Conservation (phyloP, 768 basidiomycete species). For the Russula earlei region DNA sequence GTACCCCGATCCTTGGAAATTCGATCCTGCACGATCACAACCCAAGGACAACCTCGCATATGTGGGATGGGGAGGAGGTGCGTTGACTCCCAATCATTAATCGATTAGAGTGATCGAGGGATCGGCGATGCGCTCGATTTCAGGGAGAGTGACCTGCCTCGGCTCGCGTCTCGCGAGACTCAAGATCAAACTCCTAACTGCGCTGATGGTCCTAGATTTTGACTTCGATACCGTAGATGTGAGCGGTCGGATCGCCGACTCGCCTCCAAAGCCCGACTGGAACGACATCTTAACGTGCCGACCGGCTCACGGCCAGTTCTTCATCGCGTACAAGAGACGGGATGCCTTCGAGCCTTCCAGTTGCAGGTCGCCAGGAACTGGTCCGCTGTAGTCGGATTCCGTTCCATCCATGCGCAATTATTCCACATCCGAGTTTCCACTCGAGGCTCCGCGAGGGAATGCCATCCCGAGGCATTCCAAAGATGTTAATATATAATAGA, state of each 20-base stretch:
- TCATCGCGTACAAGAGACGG: slow-evolving; percentile 34
- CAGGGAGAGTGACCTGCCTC: slow-evolving; percentile 62
- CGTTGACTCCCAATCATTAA: too few relatives aligned
- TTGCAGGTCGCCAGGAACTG: not conserved
- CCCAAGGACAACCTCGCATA: slow-evolving; percentile 48
- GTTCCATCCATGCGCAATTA: not conserved
- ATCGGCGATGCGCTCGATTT: too few relatives aligned
- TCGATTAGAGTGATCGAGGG: too few relatives aligned
- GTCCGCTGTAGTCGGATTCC: not conserved
- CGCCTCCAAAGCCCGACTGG: slow-evolving; percentile 61
- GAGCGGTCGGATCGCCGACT: slow-evolving; percentile 35
- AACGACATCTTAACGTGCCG: slow-evolving; percentile 66
- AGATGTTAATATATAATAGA: not conserved
- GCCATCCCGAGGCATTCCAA: not conserved
- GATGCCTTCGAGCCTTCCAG: not conserved
- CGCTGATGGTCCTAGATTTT: slow-evolving; percentile 59
- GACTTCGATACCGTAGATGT: slow-evolving; percentile 49
- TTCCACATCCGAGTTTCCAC: not conserved
- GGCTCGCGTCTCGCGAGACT: slow-evolving; percentile 68
- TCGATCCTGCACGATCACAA: slow-evolving; percentile 47
- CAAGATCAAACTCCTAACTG: slow-evolving; percentile 60
- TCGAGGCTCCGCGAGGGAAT: not conserved
- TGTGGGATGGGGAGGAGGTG: slow-evolving; percentile 76
- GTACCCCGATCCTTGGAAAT: slow-evolving; percentile 71
- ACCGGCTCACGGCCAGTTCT: slow-evolving; percentile 46